phyloP scores from a whole-genome alignment of 148 eudicot genomes.

The Rhododendron mucronatum region DNA sequence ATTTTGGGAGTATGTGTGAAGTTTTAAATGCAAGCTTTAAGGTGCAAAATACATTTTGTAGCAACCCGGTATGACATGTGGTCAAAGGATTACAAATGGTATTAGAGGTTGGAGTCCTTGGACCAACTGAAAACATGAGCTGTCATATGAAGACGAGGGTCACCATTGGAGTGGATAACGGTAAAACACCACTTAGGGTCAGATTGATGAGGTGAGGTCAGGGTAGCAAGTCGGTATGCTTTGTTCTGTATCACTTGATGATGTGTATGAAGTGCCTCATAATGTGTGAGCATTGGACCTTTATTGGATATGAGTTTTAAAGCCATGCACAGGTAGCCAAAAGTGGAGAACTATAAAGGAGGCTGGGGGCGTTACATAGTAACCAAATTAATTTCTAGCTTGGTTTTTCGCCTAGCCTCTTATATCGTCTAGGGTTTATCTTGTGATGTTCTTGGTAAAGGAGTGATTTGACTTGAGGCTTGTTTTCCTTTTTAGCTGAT shows the following conservation, averaged over 20 bases:
- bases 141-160: background rate
- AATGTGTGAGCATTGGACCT: background rate
- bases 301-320: background rate
- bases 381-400: background rate
- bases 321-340: background rate
- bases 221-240: background rate
- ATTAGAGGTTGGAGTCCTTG: background rate
- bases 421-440: background rate
- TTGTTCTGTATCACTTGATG: background rate
- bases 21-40: background rate
- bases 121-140: background rate
- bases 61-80: background rate
- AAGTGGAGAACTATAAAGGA: background rate
- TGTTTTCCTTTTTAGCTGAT: background rate
- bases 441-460: background rate
- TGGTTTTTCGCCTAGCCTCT: background rate
- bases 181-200: background rate
- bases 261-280: background rate
- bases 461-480: background rate
- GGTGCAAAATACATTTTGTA: background rate
- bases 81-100: background rate
- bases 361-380: background rate
- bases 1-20: background rate
- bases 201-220: background rate
- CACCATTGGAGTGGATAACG: background rate